phyloP scores from a whole-genome alignment of 805 yeast genomes.

The Starmerella etchellsii region DNA sequence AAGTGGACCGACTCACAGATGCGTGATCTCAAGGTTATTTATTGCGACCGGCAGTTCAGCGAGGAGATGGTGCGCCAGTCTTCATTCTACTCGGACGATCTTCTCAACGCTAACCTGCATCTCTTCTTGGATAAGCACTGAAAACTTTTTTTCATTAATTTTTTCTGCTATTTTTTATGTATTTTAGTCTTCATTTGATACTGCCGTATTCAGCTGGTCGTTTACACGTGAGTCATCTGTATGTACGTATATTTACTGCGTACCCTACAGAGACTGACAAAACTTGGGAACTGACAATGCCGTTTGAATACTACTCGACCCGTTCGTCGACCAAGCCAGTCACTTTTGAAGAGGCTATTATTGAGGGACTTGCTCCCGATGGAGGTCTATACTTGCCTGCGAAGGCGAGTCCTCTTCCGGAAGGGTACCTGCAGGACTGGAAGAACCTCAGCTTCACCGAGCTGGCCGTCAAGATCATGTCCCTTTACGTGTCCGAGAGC shows the following conservation, averaged over 20 bases:
- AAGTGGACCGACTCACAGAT: constrained; percentile 69
- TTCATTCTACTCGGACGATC: constrained; percentile 66
- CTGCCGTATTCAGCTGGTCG: not conserved
- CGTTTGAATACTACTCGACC: constrained; percentile 29
- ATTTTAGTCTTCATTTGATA: not conserved
- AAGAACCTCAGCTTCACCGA: constrained; percentile 64
- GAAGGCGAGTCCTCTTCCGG: constrained; percentile 53
- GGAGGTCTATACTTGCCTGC: constrained; percentile 94
- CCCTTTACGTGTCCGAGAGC: constrained; percentile 53
- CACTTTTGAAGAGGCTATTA: constrained; percentile 32
- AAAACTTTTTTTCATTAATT: not conserved
- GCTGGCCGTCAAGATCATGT: constrained; percentile 74
- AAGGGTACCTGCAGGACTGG: constrained; percentile 54
- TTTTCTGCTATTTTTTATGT: not conserved
- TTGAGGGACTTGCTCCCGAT: constrained; percentile 79
- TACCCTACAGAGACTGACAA: too few species aligned
- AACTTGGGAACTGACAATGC: constrained; percentile 9
- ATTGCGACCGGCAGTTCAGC: constrained; percentile 80
- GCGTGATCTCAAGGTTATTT: constrained; percentile 69
- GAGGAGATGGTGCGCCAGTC: constrained; percentile 83
- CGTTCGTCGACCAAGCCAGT: constrained; percentile 27
- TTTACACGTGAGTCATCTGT: not conserved
- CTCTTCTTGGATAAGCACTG: constrained; percentile 41
- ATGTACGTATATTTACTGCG: not conserved
- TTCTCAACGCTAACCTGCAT: constrained; percentile 66